Evolutionary conservation across 352 stramenopile species (phyloP).

Genomic region (Paralagenidium karlingii): DNA sequence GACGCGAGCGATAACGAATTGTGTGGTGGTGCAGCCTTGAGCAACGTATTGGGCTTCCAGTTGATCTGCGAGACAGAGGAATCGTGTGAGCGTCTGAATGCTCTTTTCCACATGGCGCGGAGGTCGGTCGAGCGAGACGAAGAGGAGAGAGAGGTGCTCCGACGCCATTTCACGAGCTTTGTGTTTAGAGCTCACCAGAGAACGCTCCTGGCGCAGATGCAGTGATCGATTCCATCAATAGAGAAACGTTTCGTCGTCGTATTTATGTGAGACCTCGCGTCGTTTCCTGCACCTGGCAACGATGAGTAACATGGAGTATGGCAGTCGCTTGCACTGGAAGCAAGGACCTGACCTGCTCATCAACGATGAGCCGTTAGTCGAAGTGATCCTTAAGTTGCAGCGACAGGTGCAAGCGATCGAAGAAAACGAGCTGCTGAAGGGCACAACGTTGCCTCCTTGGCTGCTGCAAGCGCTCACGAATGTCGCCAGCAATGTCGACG

Average conservation of each 20-base stretch:
- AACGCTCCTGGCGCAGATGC: too few relatives aligned
- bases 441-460: slow-evolving; percentile 49
- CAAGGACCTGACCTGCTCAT: slow-evolving; percentile 55
- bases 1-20: slow-evolving; percentile 1
- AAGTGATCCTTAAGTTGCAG: slow-evolving; percentile 59
- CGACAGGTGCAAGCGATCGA: slow-evolving; percentile 51
- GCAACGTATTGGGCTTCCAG: slow-evolving; percentile 11
- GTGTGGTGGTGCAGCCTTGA: slow-evolving; percentile 6
- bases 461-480: slow-evolving; percentile 58
- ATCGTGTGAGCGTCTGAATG: slow-evolving; percentile 45
- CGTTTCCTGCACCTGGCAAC: too few relatives aligned
- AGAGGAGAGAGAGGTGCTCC: too few relatives aligned
- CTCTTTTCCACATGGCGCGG: too few relatives aligned
- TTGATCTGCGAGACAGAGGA: slow-evolving; percentile 28
- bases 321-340: slow-evolving; percentile 46
- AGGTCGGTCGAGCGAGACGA: too few relatives aligned
- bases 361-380: slow-evolving; percentile 67
- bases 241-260: too few relatives aligned
- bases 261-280: too few relatives aligned
- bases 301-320: too few relatives aligned
- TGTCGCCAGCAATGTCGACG: slow-evolving; percentile 69
- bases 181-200: too few relatives aligned
- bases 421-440: slow-evolving; percentile 65
- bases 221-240: too few relatives aligned
- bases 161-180: too few relatives aligned